These are phyloP conservation scores for Tetramitus jugosus DNA, from an alignment of 208 protist genomes.

Conservation along the genomic window DNA sequence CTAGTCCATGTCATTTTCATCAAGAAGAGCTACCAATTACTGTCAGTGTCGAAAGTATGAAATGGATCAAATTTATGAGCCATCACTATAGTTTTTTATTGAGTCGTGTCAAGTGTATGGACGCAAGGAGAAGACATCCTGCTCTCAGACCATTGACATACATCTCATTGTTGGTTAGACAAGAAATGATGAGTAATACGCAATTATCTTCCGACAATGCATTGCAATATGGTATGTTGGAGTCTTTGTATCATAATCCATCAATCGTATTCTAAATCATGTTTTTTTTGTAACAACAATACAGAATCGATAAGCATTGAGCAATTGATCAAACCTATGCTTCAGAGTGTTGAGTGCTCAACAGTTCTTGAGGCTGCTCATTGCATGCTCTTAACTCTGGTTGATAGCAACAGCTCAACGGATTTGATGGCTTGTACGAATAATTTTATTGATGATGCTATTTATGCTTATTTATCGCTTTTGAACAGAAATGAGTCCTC, in stretches of 20 bases:
- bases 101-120: background rate
- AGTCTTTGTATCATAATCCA: too few species aligned
- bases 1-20: constrained; percentile 1
- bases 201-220: background rate
- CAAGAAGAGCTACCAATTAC: background rate
- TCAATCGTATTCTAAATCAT: too few species aligned
- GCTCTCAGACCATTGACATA: constrained; percentile 7
- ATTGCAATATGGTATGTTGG: too few species aligned
- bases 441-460: constrained; percentile 6
- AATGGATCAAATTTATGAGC: background rate
- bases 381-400: background rate
- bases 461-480: background rate
- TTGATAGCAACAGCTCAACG: background rate
- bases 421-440: constrained; percentile 7
- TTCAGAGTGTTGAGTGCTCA: background rate
- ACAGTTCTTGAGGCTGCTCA: background rate
- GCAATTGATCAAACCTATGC: constrained; percentile 1
- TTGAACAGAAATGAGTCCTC: constrained; percentile 11
- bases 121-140: background rate
- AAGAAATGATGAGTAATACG: background rate
- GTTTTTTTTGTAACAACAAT: too few species aligned
- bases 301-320: background rate
- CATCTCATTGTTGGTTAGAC: background rate
- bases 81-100: background rate
- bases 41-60: background rate